Base-by-base conservation (phyloP, 352 stramenopile genomes). In the Phytophthora quininea region DNA sequence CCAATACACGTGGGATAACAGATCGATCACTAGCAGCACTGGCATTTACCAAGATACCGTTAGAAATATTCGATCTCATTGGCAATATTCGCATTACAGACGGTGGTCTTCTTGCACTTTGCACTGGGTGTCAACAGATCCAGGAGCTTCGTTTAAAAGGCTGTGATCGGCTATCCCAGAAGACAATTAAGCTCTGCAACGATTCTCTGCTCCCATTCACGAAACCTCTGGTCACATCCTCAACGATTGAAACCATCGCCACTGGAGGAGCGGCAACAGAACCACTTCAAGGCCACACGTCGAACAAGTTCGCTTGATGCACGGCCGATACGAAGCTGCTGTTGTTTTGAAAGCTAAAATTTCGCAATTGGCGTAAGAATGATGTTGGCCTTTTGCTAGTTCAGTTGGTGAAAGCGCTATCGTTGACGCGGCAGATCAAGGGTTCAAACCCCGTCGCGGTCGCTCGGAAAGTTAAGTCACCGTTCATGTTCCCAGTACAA, bases 11-110 rank as follows among this genome's bases (percentile, higher is more conserved):
- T 10, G 68, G 66, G 5, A 71, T 93, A 29, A 86, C 82, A 3
- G 82, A 93, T 43, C 63, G 66, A 29, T 66, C 79, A 3, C 67
- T 91, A 0, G 50, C 73, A 1, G 81, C 81, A 8, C 76, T 77
- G 9, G 85, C 79, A 9, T 42, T 67, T 11, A 79, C 82, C 1
- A 67, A 77, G 9, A 64, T 90, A 0, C 75, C 81, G 4, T 49
- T 93, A 12, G 61, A 66, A 27, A 30, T 70, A 0, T 10, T 93
- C 1, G 85, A 93, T 43, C 54, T 93, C 7, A 82, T 58, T 56
- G 83, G 77, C 32, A 91, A 93, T 57, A 80, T 68, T 2, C 80
- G 74, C 49, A 78, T 93, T 64, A 90, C 79, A 0, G 81, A 91
- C 49, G 58, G 55, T 4, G 85, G 81, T 0, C n/a, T 93, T 0